Evolutionary conservation across 805 yeast species (phyloP).

Genomic region (Metschnikowia peoriensis): DNA sequence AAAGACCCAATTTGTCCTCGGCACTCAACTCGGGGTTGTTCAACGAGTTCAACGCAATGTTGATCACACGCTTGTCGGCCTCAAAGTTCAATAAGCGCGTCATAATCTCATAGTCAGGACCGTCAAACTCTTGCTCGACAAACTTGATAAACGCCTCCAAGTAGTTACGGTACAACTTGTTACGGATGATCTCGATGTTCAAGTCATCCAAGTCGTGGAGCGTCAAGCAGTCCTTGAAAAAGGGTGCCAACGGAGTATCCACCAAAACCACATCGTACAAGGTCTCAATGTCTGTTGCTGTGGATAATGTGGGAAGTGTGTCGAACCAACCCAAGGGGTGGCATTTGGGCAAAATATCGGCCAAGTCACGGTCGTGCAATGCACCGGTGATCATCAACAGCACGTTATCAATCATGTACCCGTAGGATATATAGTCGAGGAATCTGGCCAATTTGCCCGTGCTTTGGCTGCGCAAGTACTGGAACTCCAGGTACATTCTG

Average conservation of each 20-base stretch:
- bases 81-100: slow-evolving; percentile 75
- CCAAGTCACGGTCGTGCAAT: slow-evolving; percentile 87
- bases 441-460: slow-evolving; percentile 76
- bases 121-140: slow-evolving; percentile 55
- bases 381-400: slow-evolving; percentile 96
- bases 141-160: slow-evolving; percentile 81
- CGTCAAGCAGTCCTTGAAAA: slow-evolving; percentile 83
- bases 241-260: slow-evolving; percentile 97
- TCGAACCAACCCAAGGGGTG: slow-evolving; percentile 99
- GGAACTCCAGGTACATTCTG: slow-evolving; percentile 79
- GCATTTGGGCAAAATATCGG: slow-evolving; percentile 84
- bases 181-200: slow-evolving; percentile 92
- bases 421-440: slow-evolving; percentile 89
- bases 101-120: slow-evolving; percentile 85
- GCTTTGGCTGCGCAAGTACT: slow-evolving; percentile 80
- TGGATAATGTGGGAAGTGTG: slow-evolving; percentile 89
- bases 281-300: slow-evolving; percentile 94
- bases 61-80: slow-evolving; percentile 92
- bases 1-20: slow-evolving; percentile 65
- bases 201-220: slow-evolving; percentile 91
- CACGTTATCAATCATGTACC: slow-evolving; percentile 98
- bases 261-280: slow-evolving; percentile 87
- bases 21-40: slow-evolving; percentile 71
- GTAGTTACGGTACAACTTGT: slow-evolving; percentile 88
- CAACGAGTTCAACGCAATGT: slow-evolving; percentile 86